Percentiles rank a stretch among this genome's conserved stretches.
Conservation (phyloP, 2,329 filamentous ascomycete genomes). For the Aspergillus spinulosporus region DNA sequence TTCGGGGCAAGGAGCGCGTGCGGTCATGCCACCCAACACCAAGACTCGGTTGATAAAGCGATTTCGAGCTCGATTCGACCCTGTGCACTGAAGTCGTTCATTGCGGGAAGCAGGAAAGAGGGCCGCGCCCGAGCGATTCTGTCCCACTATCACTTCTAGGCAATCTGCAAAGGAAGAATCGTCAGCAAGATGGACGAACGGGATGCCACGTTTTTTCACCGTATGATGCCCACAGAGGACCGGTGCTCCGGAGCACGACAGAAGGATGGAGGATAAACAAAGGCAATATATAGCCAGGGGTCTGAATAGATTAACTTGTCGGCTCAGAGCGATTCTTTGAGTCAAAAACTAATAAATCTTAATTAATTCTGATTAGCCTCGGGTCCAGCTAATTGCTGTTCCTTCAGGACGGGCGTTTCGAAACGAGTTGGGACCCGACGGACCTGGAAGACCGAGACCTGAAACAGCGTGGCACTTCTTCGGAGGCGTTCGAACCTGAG, state of each 20-base stretch:
- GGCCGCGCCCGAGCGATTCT: background rate
- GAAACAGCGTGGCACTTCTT: slow-evolving; percentile 12
- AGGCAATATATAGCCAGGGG: slow-evolving; percentile 7
- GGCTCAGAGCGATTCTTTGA: background rate
- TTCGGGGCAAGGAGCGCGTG: background rate
- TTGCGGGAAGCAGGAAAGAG: background rate
- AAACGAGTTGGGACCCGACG: background rate
- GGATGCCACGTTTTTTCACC: background rate
- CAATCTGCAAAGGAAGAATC: background rate
- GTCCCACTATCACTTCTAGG: background rate
- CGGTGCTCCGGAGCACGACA: background rate
- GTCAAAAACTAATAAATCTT: slow-evolving; percentile 9
- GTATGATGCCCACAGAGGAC: background rate
- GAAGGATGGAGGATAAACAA: background rate
- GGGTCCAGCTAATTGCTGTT: background rate
- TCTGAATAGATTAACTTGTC: slow-evolving; percentile 11
- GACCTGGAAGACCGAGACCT: background rate
- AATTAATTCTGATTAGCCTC: slow-evolving; percentile 3
- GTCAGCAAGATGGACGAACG: background rate
- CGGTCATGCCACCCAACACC: background rate
- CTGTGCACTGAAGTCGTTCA: background rate
- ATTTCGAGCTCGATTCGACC: background rate
- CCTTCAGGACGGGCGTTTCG: slow-evolving; percentile 1
- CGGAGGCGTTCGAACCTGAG: background rate
- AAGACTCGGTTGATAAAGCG: background rate